These are phyloP conservation scores for Apiospora koreana DNA, from an alignment of 2,329 filamentous ascomycete species.

Conservation along the genomic window DNA sequence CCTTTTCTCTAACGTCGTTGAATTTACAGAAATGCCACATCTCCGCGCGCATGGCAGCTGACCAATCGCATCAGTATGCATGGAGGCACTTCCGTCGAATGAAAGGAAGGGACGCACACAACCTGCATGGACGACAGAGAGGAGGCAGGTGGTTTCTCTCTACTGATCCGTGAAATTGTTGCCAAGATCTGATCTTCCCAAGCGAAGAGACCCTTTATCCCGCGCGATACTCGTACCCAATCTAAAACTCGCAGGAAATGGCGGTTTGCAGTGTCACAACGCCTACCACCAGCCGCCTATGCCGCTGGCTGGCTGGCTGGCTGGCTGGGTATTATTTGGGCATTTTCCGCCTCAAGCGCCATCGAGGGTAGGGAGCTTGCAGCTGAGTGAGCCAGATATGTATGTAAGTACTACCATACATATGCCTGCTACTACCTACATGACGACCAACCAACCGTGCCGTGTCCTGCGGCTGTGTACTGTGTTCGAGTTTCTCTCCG, in stretches of 20 bases:
- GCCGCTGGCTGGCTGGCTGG: no score
- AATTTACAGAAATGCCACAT: neutral
- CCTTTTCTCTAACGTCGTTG: neutral
- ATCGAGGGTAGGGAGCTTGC: neutral
- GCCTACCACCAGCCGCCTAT: neutral
- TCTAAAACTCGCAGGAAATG: neutral
- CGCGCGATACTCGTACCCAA: neutral
- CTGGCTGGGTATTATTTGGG: neutral
- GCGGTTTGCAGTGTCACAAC: neutral
- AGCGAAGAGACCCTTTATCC: neutral
- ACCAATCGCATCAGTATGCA: neutral
- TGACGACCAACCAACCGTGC: neutral
- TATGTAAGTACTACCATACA: neutral
- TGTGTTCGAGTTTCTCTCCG: neutral
- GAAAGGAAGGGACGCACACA: neutral
- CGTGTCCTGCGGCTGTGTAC: neutral
- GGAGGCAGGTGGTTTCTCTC: neutral
- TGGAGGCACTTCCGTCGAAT: neutral
- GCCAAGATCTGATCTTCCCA: neutral
- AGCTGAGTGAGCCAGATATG: neutral
- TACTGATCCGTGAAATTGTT: neutral
- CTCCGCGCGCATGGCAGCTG: neutral
- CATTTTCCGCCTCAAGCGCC: neutral
- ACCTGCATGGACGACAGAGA: neutral
- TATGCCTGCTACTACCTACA: neutral